phyloP scores from a whole-genome alignment of 1,139 yeast genomes.

The Yamadazyma siamensis region DNA sequence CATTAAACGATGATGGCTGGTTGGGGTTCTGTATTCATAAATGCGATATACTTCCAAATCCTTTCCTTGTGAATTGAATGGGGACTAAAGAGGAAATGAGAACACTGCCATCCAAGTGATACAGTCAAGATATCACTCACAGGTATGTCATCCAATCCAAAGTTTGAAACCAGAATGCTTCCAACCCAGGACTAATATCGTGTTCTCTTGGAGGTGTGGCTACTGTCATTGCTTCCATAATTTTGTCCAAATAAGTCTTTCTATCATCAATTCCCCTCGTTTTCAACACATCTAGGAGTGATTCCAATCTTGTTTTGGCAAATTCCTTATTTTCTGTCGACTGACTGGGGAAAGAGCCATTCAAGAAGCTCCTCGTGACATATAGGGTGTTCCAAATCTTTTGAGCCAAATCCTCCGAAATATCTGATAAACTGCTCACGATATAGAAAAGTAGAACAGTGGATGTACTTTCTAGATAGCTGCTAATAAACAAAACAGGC shows the following conservation, averaged over 20 bases:
- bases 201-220: constrained; percentile 1
- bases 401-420: constrained; percentile 9
- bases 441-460: constrained; percentile 12
- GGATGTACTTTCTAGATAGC: constrained; percentile 12
- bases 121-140: too few species aligned
- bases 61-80: too few species aligned
- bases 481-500: constrained; percentile 11
- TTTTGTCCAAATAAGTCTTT: constrained; percentile 9
- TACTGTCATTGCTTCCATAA: constrained; percentile 9
- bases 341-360: constrained; percentile 12
- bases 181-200: constrained; percentile 8
- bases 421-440: constrained; percentile 7
- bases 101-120: too few species aligned
- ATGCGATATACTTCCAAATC: too few species aligned
- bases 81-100: too few species aligned
- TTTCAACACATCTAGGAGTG: constrained; percentile 7
- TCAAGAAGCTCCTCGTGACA: constrained; percentile 10
- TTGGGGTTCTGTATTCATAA: too few species aligned
- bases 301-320: constrained; percentile 11
- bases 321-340: constrained; percentile 9
- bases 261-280: constrained; percentile 1
- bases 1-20: too few species aligned
- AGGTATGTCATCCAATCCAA: constrained; percentile 10
- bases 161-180: constrained; percentile 11
- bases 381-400: constrained; percentile 11